A percentile compares a stretch with the other conserved stretches of the same genome.
phyloP scores from a whole-genome alignment of 2,329 filamentous ascomycete genomes.

The Calonectria pauciramosa region DNA sequence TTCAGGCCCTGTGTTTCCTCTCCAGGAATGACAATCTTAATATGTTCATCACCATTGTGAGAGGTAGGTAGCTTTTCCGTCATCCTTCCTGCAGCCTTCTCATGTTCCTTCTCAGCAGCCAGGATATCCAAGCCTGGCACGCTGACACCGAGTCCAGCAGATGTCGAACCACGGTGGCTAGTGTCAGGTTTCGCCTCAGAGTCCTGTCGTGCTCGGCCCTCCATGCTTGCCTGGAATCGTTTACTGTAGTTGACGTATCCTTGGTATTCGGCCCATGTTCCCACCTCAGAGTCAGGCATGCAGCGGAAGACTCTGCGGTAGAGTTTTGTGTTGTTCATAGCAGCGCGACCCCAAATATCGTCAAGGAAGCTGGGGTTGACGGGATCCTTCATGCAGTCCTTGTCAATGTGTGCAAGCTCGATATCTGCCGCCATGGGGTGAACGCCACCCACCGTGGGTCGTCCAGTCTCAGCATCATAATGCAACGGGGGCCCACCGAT shows the following conservation, averaged over 20 bases:
- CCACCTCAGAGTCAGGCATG: conserved; percentile 96
- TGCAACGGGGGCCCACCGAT: conserved; percentile 81
- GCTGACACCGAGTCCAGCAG: conserved; percentile 57
- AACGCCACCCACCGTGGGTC: conserved; percentile 58
- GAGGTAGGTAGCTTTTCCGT: conserved; percentile 42
- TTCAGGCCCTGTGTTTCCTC: conserved; percentile 47
- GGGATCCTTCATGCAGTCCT: conserved; percentile 96
- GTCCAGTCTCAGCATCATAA: conserved; percentile 64
- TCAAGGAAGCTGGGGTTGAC: conserved; percentile 86
- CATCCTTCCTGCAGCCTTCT: conserved; percentile 52
- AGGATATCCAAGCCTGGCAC: conserved; percentile 57
- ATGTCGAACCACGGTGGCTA: conserved; percentile 47
- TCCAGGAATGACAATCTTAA: conserved; percentile 49
- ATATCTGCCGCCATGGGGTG: conserved; percentile 77
- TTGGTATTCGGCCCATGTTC: conserved; percentile 93
- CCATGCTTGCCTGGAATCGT: conserved; percentile 79
- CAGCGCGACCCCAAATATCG: conserved; percentile 88
- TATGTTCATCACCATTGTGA: conserved; percentile 46
- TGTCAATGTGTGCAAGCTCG: conserved; percentile 79
- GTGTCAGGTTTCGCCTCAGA: conserved; percentile 59
- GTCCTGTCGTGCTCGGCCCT: conserved; percentile 67
- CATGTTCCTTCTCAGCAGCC: conserved; percentile 47
- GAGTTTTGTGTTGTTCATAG: conserved; percentile 95
- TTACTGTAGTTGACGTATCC: conserved; percentile 84
- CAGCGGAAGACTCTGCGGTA: conserved; percentile 95